Percentiles rank a stretch among this genome's conserved stretches.
phyloP scores from a whole-genome alignment of 306 rosid species.

The Lathyrus sativus region DNA sequence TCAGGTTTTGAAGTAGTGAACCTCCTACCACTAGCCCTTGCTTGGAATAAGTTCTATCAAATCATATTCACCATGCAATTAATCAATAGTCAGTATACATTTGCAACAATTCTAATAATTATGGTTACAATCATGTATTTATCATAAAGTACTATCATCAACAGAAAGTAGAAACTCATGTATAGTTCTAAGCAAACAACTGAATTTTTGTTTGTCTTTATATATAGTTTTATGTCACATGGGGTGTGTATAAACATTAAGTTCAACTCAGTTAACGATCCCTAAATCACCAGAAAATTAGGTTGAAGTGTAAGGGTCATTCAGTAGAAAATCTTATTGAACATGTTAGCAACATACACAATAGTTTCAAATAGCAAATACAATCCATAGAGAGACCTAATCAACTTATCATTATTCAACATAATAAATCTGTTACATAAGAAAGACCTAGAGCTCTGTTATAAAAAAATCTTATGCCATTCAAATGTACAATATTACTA shows the following conservation, averaged over 20 bases:
- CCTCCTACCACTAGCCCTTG: constrained; percentile 82
- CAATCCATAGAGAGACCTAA: too few relatives aligned
- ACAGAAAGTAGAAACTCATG: constrained; percentile 24
- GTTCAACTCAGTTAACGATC: constrained; percentile 2
- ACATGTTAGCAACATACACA: too few relatives aligned
- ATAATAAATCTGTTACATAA: too few relatives aligned
- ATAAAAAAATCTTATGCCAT: too few relatives aligned
- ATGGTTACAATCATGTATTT: constrained; percentile 7
- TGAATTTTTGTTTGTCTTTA: background rate
- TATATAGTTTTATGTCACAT: background rate
- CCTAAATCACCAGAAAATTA: constrained; percentile 7
- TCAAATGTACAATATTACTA: too few relatives aligned
- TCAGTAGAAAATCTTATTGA: background rate
- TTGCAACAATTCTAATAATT: constrained; percentile 20
- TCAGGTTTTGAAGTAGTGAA: constrained; percentile 66
- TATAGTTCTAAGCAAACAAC: constrained; percentile 17
- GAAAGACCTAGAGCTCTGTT: too few relatives aligned
- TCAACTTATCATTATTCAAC: too few relatives aligned
- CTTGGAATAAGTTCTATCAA: constrained; percentile 80
- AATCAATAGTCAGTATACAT: constrained; percentile 9
- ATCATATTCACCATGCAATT: constrained; percentile 30
- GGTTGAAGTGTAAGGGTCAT: background rate
- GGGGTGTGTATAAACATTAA: constrained; percentile 10
- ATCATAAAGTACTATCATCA: background rate
- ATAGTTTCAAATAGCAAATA: too few relatives aligned